These are phyloP conservation scores for Ustilago hordei DNA, from an alignment of 1,284 basidiomycete species.

Conservation along the genomic window DNA sequence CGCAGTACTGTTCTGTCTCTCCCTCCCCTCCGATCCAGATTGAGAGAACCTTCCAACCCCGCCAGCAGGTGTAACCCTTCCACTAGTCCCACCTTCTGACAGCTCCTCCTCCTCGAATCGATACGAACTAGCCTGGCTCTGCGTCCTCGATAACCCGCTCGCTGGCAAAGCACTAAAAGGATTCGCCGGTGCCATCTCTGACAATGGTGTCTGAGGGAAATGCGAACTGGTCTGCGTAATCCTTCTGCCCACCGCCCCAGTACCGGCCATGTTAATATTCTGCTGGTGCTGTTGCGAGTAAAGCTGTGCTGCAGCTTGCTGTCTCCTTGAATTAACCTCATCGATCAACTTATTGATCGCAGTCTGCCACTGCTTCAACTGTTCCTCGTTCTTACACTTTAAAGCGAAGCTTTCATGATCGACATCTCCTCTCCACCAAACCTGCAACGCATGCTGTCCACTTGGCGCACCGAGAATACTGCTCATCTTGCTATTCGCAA, in stretches of 20 bases:
- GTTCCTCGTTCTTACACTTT: constrained; percentile 91
- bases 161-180: constrained; percentile 41
- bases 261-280: constrained; percentile 59
- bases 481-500: constrained; percentile 70
- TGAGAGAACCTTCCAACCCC: constrained; percentile 49
- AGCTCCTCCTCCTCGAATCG: constrained; percentile 36
- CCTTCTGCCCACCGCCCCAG: constrained; percentile 50
- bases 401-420: constrained; percentile 91
- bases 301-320: constrained; percentile 47
- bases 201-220: constrained; percentile 63
- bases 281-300: constrained; percentile 49
- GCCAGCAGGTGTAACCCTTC: constrained; percentile 50
- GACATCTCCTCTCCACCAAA: constrained; percentile 94
- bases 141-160: constrained; percentile 41
- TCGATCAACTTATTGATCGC: constrained; percentile 88
- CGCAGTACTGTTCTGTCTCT: constrained; percentile 44
- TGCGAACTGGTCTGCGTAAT: constrained; percentile 49
- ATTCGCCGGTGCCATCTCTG: constrained; percentile 53
- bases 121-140: constrained; percentile 51
- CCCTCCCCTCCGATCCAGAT: constrained; percentile 53
- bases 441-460: constrained; percentile 75
- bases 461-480: constrained; percentile 45
- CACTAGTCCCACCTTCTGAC: constrained; percentile 22
- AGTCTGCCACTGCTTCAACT: constrained; percentile 90
- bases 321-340: constrained; percentile 66